Conservation (phyloP, 2,329 filamentous ascomycete genomes). For the Exophiala oligosperma region DNA sequence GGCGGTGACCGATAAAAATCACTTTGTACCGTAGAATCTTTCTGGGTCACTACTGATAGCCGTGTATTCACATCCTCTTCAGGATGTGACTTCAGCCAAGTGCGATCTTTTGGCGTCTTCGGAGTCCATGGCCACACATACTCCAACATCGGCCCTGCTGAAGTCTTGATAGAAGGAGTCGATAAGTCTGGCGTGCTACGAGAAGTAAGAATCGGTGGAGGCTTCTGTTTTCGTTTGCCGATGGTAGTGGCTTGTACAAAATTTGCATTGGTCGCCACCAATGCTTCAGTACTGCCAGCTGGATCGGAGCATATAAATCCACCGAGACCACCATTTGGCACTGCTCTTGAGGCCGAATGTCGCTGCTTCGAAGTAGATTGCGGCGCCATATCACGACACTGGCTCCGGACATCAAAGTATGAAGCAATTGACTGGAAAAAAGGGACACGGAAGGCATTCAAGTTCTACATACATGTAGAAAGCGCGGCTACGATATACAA, state of each 20-base stretch:
- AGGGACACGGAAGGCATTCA: neutral
- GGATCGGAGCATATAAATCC: constrained; percentile 8
- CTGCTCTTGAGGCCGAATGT: neutral
- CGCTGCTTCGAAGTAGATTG: constrained; percentile 11
- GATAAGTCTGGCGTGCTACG: neutral
- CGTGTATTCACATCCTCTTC: neutral
- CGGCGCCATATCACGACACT: constrained; percentile 15
- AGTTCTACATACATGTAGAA: neutral
- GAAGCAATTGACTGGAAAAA: neutral
- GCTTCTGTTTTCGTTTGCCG: constrained; percentile 2
- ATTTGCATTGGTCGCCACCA: neutral
- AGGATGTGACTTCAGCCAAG: neutral
- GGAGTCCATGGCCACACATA: constrained; percentile 15
- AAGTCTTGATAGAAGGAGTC: constrained; percentile 1
- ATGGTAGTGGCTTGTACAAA: neutral
- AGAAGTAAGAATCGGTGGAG: constrained; percentile 17
- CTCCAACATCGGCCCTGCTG: constrained; percentile 3
- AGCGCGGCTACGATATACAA: neutral
- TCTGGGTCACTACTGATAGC: constrained; percentile 6
- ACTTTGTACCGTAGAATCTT: constrained; percentile 11
- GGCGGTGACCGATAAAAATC: constrained; percentile 9
- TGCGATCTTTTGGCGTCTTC: constrained; percentile 16
- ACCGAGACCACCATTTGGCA: constrained; percentile 21
- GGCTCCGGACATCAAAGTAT: neutral
- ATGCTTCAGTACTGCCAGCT: neutral